Conservation (phyloP, 148 eudicot species). For the Dianthus caryophyllus region DNA sequence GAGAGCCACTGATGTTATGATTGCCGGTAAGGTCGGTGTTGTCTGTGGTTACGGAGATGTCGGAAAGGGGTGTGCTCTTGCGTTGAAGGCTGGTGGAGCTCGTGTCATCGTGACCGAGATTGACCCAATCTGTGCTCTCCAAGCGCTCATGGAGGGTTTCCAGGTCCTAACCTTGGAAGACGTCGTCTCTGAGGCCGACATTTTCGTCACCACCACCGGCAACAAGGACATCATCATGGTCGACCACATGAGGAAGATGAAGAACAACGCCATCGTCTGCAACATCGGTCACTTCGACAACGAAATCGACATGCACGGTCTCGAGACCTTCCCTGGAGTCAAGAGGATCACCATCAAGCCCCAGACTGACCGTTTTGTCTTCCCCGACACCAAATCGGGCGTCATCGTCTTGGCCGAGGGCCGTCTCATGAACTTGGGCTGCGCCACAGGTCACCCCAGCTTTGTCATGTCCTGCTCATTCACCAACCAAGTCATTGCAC, state of each 20-base stretch:
- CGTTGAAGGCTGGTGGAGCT: conserved; percentile 87
- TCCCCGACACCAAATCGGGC: conserved; percentile 75
- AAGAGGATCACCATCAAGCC: conserved; percentile 95
- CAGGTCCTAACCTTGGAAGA: conserved; percentile 77
- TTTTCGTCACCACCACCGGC: conserved; percentile 92
- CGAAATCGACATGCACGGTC: conserved; percentile 90
- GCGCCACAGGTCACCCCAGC: conserved; percentile 97
- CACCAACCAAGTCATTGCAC: conserved; percentile 96
- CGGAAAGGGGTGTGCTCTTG: conserved; percentile 93
- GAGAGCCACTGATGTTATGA: conserved; percentile 99
- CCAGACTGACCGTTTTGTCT: conserved; percentile 84
- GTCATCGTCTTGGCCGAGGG: conserved; percentile 91
- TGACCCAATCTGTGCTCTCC: conserved; percentile 93
- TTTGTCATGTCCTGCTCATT: conserved; percentile 98
- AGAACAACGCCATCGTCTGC: conserved; percentile 98
- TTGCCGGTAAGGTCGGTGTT: conserved; percentile 91
- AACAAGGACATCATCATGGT: conserved; percentile 99
- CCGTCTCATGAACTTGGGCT: conserved; percentile 96
- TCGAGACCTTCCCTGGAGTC: conserved; percentile 83
- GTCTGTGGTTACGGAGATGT: conserved; percentile 96
- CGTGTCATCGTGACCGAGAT: conserved; percentile 90
- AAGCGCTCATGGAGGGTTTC: conserved; percentile 87
- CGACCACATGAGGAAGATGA: conserved; percentile 89
- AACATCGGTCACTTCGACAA: conserved; percentile 99
- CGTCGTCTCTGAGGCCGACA: conserved; percentile 66